Evolutionary conservation across 768 basidiomycete genomes (phyloP).

Genomic region (Phaffia tasmanica): DNA sequence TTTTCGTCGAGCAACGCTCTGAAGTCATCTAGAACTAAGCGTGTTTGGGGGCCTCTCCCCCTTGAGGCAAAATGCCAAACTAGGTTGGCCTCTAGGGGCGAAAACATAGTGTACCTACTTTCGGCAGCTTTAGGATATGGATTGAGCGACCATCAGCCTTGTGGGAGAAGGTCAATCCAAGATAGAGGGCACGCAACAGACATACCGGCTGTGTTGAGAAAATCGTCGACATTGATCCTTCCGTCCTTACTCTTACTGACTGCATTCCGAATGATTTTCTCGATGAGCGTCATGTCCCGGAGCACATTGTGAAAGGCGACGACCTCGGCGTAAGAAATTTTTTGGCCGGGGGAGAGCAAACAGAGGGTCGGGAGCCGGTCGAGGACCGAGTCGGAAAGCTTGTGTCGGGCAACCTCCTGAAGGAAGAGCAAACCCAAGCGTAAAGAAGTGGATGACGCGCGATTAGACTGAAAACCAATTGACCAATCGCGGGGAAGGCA

Average conservation of each 20-base stretch:
- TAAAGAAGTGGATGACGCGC: background rate
- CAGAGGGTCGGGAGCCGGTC: constrained; percentile 86
- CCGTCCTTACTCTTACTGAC: constrained; percentile 80
- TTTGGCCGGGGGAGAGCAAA: constrained; percentile 73
- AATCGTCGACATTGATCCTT: constrained; percentile 89
- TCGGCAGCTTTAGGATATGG: background rate
- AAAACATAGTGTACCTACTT: constrained; percentile 19
- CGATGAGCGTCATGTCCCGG: constrained; percentile 94
- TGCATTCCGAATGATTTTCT: constrained; percentile 48
- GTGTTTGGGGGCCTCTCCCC: constrained; percentile 50
- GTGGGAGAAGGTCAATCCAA: background rate
- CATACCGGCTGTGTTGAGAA: constrained; percentile 61
- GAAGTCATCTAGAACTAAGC: constrained; percentile 80
- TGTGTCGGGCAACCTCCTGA: constrained; percentile 93
- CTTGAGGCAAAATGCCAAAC: constrained; percentile 95
- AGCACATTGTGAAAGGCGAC: constrained; percentile 89
- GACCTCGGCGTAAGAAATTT: constrained; percentile 92
- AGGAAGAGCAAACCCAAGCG: background rate
- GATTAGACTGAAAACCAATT: background rate
- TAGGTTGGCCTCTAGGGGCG: constrained; percentile 45
- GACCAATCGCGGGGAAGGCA: background rate
- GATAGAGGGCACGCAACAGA: background rate
- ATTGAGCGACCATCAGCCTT: background rate
- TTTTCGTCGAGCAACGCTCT: constrained; percentile 79
- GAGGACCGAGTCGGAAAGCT: constrained; percentile 84